Base-by-base conservation (phyloP, 73 alveolate species). In the Effrenium voratum region DNA sequence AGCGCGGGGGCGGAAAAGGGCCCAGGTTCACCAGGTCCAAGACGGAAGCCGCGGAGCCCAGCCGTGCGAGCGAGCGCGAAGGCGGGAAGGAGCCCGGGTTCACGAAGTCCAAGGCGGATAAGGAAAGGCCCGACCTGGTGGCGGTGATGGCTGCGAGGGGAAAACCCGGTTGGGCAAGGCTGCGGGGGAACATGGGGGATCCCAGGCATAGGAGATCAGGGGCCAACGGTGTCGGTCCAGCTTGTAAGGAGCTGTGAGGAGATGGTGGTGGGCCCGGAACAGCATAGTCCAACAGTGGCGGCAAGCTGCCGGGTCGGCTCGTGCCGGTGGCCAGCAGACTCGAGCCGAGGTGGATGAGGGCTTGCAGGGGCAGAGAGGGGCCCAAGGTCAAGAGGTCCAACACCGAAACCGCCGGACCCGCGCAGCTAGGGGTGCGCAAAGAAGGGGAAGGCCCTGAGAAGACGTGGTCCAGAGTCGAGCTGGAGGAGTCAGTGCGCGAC, bases 41-140 rank as follows among this genome's bases (percentile, higher is more conserved):
- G 38, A 44, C 59, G 10, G 34, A 88, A 49, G 47, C 70, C 15
- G 91, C 45, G 40, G 47, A 8, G 15, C 85, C 98, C 38, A 55
- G 19, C 5, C 90, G 15, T 79, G 60, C 98, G 26, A 44, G 36
- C 24, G 95, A 88, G 16, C 95, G 41, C 50, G 45, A 34, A 28
- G 84, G 47, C 40, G 30, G 15, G 40, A 75, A 16, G 73, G 43
- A 44, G n/a, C 47, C 95, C 77, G 44, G 70, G 50, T 57, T 16
- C 85, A 88, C 41, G 45, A 36, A 63, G 81, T 88, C 95, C 16
- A 40, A 16, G 22, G 95, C 52, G 12, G 70, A 63, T 46, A 88
- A 26, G 40, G 45, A 30, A 5, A 63, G 50, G 59, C 72, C 95
- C 49, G 44, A 52, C 5, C 46, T 3, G 10, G 85, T 52, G 2